Conservation (phyloP, 352 stramenopile genomes). For the Phytophthora macrochlamydospora region DNA sequence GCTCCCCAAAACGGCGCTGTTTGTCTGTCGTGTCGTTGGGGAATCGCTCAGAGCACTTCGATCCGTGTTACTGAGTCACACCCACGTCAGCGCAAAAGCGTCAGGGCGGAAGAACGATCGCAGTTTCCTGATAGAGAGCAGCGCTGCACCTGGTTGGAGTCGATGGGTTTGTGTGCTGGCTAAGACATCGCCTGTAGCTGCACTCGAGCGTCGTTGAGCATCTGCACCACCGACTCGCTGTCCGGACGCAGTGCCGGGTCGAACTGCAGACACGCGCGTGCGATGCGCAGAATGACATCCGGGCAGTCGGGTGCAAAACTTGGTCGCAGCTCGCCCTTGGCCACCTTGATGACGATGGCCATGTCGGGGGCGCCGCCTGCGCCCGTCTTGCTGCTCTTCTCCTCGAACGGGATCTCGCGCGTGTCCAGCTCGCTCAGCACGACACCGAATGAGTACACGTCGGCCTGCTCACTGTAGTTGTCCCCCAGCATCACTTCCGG, state of each 20-base stretch:
- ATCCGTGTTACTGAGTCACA: conserved; percentile 29
- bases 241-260: conserved; percentile 81
- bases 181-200: conserved; percentile 57
- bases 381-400: conserved; percentile 76
- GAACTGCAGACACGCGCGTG: conserved; percentile 85
- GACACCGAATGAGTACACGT: conserved; percentile 90
- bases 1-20: conserved; percentile 7
- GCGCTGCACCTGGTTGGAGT: conserved; percentile 38
- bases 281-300: conserved; percentile 70
- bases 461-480: conserved; percentile 86
- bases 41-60: conserved; percentile 32
- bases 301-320: conserved; percentile 69
- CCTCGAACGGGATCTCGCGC: conserved; percentile 87
- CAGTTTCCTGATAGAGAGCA: conserved; percentile 54
- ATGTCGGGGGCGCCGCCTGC: conserved; percentile 68
- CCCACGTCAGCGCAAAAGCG: conserved; percentile 24
- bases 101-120: conserved; percentile 46
- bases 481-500: conserved; percentile 89
- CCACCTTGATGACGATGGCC: conserved; percentile 88
- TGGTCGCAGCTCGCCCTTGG: conserved; percentile 80
- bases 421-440: conserved; percentile 88
- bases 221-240: conserved; percentile 69
- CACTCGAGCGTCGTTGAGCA: conserved; percentile 76
- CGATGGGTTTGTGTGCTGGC: conserved; percentile 31
- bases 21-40: conserved; percentile 21